Evolutionary conservation across 495 filamentous ascomycete genomes (phyloP).

Genomic region (Apiosordaria backusii): DNA sequence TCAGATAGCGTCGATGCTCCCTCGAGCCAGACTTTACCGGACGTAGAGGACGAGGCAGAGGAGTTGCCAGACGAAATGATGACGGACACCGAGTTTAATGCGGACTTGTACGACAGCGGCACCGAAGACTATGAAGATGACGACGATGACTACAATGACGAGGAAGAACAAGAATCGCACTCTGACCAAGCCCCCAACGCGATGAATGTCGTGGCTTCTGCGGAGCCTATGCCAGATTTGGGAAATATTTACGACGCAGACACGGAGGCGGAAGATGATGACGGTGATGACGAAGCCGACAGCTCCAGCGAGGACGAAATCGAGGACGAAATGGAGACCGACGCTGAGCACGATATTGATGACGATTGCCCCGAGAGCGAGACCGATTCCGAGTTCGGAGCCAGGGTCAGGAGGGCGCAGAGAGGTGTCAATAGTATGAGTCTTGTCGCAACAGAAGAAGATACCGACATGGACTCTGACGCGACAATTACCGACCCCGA

Average conservation of each 20-base stretch:
- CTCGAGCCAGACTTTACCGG: neutral
- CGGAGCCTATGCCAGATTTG: too few relatives aligned
- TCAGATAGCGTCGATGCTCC: neutral
- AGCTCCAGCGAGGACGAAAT: neutral
- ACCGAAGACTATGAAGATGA: neutral
- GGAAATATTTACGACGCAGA: too few relatives aligned
- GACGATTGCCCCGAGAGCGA: too few relatives aligned
- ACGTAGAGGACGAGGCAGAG: neutral
- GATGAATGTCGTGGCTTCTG: too few relatives aligned
- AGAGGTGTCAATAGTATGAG: neutral
- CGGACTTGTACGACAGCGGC: neutral
- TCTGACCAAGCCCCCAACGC: too few relatives aligned
- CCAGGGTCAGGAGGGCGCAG: neutral
- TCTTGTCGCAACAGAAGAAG: neutral
- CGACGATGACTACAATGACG: neutral
- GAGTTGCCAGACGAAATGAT: neutral
- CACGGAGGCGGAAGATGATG: too few relatives aligned
- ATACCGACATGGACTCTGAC: neutral
- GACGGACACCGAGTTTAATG: neutral
- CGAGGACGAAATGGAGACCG: neutral
- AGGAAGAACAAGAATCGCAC: too few relatives aligned
- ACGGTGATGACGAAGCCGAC: too few relatives aligned
- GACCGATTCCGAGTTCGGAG: neutral
- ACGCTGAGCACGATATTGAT: neutral
- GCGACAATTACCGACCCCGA: neutral